These are phyloP conservation scores for Hericium coralloides DNA, from an alignment of 768 basidiomycete species.

Conservation along the genomic window DNA sequence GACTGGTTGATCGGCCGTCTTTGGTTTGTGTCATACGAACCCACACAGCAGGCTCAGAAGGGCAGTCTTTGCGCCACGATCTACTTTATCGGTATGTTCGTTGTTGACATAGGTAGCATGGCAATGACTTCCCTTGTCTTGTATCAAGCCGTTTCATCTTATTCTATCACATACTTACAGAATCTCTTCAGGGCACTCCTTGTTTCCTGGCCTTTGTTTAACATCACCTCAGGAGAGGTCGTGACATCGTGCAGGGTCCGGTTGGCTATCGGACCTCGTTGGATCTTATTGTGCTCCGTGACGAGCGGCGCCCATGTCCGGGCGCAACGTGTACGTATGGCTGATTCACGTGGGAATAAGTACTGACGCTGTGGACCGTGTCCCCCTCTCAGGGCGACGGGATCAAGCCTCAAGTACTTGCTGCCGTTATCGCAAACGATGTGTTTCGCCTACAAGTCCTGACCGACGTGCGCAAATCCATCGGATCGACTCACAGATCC, in stretches of 20 bases:
- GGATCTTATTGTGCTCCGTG: background rate
- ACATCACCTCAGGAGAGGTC: too few species aligned
- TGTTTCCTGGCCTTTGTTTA: too few species aligned
- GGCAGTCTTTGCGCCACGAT: background rate
- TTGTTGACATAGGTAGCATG: too few species aligned
- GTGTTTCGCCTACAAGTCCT: too few species aligned
- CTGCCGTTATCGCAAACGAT: background rate
- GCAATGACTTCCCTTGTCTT: too few species aligned
- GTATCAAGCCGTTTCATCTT: too few species aligned
- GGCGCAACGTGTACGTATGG: slow-evolving; percentile 3
- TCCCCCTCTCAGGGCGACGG: background rate
- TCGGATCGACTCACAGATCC: too few species aligned
- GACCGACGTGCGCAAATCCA: background rate
- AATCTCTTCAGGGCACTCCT: too few species aligned
- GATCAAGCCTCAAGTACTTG: background rate
- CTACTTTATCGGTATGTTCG: too few species aligned
- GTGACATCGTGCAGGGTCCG: too few species aligned
- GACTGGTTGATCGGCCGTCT: slow-evolving; percentile 1
- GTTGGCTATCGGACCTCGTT: too few species aligned
- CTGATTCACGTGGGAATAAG: slow-evolving; percentile 9
- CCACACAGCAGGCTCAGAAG: background rate
- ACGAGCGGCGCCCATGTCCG: slow-evolving; percentile 7
- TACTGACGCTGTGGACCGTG: slow-evolving; percentile 6
- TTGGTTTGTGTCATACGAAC: slow-evolving; percentile 4
- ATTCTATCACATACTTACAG: too few species aligned